These are phyloP conservation scores for Coemansia sp. DNA, from an alignment of 192 early-diverging fungal genomes.

Conservation along the genomic window DNA sequence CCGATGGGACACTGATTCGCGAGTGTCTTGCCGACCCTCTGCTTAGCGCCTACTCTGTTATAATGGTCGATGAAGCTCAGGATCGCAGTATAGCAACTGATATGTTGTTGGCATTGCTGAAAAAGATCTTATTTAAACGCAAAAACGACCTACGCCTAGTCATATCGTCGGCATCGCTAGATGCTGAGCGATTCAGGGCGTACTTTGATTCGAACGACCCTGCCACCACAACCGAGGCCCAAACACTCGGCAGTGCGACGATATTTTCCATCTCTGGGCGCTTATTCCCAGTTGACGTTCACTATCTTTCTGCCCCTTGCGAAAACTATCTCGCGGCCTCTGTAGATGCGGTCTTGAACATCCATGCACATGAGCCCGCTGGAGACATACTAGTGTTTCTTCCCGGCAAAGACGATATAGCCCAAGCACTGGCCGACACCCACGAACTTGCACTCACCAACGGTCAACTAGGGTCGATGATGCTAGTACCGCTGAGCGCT, in stretches of 20 bases:
- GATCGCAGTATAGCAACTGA: conserved; percentile 91
- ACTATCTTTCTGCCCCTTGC: conserved; percentile 89
- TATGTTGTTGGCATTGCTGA: conserved; percentile 89
- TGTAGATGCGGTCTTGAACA: conserved; percentile 86
- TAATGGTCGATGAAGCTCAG: conserved; percentile 97
- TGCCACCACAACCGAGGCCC: conserved; percentile 23
- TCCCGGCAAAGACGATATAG: conserved; percentile 96
- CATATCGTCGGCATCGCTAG: conserved; percentile 91
- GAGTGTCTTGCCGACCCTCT: conserved; percentile 88
- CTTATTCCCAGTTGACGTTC: conserved; percentile 95
- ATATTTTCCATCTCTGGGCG: conserved; percentile 90
- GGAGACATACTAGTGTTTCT: conserved; percentile 94
- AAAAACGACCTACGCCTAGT: conserved; percentile 83
- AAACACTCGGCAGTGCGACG: conserved; percentile 65
- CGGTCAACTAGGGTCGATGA: conserved; percentile 64
- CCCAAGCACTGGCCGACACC: conserved; percentile 66
- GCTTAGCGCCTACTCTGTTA: conserved; percentile 84
- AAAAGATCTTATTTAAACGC: conserved; percentile 73
- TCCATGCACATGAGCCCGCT: conserved; percentile 90
- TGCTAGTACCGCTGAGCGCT: conserved; percentile 86
- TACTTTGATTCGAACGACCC: conserved; percentile 76
- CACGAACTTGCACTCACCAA: conserved; percentile 62
- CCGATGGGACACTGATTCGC: conserved; percentile 92
- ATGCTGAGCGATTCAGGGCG: conserved; percentile 85
- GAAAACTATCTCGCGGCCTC: conserved; percentile 92